These are phyloP conservation scores for Anthostomella pinea DNA, from an alignment of 2,329 filamentous ascomycete species.

Conservation along the genomic window DNA sequence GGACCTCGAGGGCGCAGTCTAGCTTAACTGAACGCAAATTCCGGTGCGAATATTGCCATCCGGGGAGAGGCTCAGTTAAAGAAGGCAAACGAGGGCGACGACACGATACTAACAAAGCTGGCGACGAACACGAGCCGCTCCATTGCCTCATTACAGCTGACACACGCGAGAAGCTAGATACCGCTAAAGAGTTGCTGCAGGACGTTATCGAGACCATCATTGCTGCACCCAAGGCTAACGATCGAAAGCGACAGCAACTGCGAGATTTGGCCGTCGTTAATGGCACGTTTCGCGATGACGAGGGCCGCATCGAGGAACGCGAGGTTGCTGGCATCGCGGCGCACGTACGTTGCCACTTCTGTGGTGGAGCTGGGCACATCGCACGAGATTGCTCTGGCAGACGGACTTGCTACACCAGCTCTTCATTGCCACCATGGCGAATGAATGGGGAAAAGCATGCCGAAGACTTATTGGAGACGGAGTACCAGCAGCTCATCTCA, in stretches of 20 bases:
- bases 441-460: not conserved
- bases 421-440: constrained; percentile 1
- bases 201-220: constrained; percentile 77
- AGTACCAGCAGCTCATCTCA: constrained; percentile 4
- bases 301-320: constrained; percentile 32
- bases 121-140: constrained; percentile 1
- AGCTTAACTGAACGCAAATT: constrained; percentile 77
- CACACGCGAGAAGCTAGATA: constrained; percentile 28
- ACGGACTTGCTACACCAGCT: not conserved
- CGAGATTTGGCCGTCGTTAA: constrained; percentile 76
- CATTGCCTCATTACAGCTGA: not conserved
- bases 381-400: constrained; percentile 1
- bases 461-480: not conserved
- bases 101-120: not conserved
- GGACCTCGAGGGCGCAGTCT: constrained; percentile 79
- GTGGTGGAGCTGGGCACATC: constrained; percentile 5
- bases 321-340: not conserved
- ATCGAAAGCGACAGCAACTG: constrained; percentile 76
- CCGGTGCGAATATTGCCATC: constrained; percentile 74
- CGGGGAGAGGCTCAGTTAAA: constrained; percentile 81
- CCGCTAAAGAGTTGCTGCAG: constrained; percentile 72
- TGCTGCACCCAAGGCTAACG: constrained; percentile 75
- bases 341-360: constrained; percentile 1
- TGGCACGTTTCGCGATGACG: constrained; percentile 77
- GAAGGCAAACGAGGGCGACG: constrained; percentile 58